Evolutionary conservation across 805 yeast genomes (phyloP).

Genomic region (Clavispora santaluciae): DNA sequence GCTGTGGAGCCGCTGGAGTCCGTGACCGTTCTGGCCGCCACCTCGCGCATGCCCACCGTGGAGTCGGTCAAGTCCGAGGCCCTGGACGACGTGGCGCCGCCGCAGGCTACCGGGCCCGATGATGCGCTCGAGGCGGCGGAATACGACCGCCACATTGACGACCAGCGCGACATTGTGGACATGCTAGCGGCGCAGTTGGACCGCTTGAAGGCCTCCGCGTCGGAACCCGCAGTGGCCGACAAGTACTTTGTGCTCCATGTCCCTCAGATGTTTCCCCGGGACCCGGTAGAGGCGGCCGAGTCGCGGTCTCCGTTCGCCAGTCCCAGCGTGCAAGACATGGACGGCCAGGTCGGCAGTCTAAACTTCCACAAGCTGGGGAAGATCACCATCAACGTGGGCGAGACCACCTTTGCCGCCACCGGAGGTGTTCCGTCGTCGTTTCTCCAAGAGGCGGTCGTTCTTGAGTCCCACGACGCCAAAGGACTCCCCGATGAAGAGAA

Average conservation of each 20-base stretch:
- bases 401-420: constrained; percentile 57
- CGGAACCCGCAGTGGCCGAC: constrained; percentile 9
- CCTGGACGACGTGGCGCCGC: constrained; percentile 27
- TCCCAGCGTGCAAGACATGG: constrained; percentile 7
- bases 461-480: constrained; percentile 34
- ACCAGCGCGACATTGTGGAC: constrained; percentile 28
- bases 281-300: constrained; percentile 14
- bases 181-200: constrained; percentile 22
- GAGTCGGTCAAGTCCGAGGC: constrained; percentile 28
- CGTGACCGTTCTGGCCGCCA: constrained; percentile 20
- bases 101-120: constrained; percentile 20
- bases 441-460: constrained; percentile 64
- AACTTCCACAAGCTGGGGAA: constrained; percentile 83
- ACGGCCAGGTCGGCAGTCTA: constrained; percentile 68
- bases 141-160: constrained; percentile 24
- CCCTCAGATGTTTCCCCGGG: constrained; percentile 43
- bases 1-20: constrained; percentile 16
- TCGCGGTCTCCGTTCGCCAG: constrained; percentile 9
- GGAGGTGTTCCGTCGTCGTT: constrained; percentile 67
- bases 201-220: constrained; percentile 15
- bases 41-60: constrained; percentile 10
- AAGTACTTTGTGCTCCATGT: constrained; percentile 43
- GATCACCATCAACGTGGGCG: constrained; percentile 68
- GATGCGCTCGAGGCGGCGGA: constrained; percentile 30
- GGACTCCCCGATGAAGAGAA: constrained; percentile 17